phyloP scores from a whole-genome alignment of 768 basidiomycete species.

The Pleurotus platypus region DNA sequence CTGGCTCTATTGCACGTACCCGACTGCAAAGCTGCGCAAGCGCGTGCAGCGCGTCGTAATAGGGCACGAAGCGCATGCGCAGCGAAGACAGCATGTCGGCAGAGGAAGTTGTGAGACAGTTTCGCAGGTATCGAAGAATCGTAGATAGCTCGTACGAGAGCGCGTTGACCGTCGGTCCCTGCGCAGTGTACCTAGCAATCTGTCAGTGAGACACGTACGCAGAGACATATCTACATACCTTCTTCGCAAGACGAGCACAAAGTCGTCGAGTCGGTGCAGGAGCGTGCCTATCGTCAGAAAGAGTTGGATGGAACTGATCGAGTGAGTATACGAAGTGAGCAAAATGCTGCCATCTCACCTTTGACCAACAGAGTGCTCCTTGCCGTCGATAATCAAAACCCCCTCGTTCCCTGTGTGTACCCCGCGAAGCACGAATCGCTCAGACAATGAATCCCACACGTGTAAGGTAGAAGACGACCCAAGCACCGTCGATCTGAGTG shows the following conservation, averaged over 20 bases:
- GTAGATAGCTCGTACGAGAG: conserved; percentile 64
- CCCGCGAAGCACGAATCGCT: conserved; percentile 53
- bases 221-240: conserved; percentile 34
- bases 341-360: conserved; percentile 38
- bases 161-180: conserved; percentile 58
- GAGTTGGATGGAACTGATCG: conserved; percentile 48
- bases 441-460: conserved; percentile 52
- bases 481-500: conserved; percentile 53
- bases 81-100: conserved; percentile 20
- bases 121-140: conserved; percentile 47
- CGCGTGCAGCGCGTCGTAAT: conserved; percentile 46
- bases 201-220: conserved; percentile 7
- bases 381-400: conserved; percentile 49
- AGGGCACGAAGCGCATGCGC: conserved; percentile 48
- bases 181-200: conserved; percentile 35
- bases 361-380: conserved; percentile 48
- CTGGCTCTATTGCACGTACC: conserved; percentile 34
- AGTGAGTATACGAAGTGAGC: not conserved
- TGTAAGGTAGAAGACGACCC: conserved; percentile 69
- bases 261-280: conserved; percentile 60
- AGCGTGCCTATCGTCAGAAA: conserved; percentile 70
- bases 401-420: conserved; percentile 28
- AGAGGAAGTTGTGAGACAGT: conserved; percentile 33
- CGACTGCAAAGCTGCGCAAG: conserved; percentile 56
- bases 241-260: conserved; percentile 41